A percentile compares a stretch with the other conserved stretches of the same genome.
phyloP scores from a whole-genome alignment of 352 stramenopile genomes.

The Phytophthora vignae region DNA sequence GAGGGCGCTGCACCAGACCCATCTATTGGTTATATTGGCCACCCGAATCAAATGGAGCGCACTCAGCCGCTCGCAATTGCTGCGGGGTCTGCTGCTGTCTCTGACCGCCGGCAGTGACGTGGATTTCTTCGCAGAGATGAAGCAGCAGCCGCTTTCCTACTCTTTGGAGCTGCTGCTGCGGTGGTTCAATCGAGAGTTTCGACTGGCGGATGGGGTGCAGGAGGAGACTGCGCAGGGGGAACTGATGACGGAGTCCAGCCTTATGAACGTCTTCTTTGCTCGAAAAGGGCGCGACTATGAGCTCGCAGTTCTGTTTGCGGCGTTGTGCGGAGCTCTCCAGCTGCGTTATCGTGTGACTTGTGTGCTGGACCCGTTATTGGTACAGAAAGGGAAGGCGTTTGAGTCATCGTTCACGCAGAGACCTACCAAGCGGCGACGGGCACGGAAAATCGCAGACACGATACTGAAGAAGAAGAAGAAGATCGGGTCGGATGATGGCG shows the following conservation, averaged over 20 bases:
- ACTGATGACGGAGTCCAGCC: conserved; percentile 51
- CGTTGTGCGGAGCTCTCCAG: conserved; percentile 61
- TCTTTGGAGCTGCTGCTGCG: conserved; percentile 70
- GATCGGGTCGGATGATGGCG: neutral
- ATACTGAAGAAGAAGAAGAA: conserved; percentile 30
- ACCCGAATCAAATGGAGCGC: conserved; percentile 56
- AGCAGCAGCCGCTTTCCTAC: conserved; percentile 51
- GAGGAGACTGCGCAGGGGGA: conserved; percentile 16
- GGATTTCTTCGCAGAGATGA: conserved; percentile 56
- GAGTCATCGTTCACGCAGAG: conserved; percentile 44
- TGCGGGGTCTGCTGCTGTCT: conserved; percentile 71
- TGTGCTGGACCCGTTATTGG: conserved; percentile 58
- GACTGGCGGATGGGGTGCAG: conserved; percentile 26
- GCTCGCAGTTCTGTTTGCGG: conserved; percentile 69
- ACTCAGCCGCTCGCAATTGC: conserved; percentile 49
- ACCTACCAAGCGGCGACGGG: conserved; percentile 31
- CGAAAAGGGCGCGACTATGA: conserved; percentile 56
- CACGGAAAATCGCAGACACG: conserved; percentile 13
- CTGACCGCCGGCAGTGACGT: conserved; percentile 48
- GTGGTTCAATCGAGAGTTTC: conserved; percentile 72
- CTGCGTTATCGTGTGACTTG: conserved; percentile 64
- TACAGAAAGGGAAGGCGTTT: conserved; percentile 56
- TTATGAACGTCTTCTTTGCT: conserved; percentile 64
- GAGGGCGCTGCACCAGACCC: conserved; percentile 69
- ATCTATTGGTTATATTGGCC: conserved; percentile 72